phyloP scores from a whole-genome alignment of 148 eudicot species.

The Vaccinium macrocarpon region DNA sequence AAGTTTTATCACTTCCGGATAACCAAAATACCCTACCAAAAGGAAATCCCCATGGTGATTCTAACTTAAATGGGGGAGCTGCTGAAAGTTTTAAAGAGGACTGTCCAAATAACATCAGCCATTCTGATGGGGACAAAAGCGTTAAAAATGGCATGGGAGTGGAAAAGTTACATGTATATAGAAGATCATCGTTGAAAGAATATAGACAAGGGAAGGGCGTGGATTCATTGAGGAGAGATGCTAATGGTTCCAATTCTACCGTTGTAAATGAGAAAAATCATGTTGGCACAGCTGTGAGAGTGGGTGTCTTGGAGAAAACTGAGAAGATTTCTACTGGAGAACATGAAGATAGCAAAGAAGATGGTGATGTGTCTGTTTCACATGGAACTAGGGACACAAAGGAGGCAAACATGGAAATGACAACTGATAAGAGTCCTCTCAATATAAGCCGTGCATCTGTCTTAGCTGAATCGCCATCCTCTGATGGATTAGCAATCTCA shows the following conservation, averaged over 20 bases:
- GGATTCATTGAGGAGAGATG: conserved; percentile 31
- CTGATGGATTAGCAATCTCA: conserved; percentile 27
- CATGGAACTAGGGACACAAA: conserved; percentile 26
- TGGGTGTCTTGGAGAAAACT: conserved; percentile 23
- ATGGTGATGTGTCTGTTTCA: conserved; percentile 10
- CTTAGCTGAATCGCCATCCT: conserved; percentile 25
- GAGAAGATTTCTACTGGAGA: conserved; percentile 14
- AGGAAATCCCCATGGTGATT: conserved; percentile 31
- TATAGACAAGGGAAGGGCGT: conserved; percentile 31
- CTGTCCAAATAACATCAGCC: conserved; percentile 17
- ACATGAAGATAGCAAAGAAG: neutral
- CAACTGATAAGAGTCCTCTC: conserved; percentile 19
- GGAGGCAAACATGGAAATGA: conserved; percentile 24
- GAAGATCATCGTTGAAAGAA: conserved; percentile 43
- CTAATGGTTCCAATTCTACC: conserved; percentile 23
- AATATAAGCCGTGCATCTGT: conserved; percentile 23
- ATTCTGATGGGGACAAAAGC: conserved; percentile 23
- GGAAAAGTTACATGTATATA: conserved; percentile 41
- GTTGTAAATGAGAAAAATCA: conserved; percentile 23
- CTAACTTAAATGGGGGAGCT: conserved; percentile 25
- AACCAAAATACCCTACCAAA: conserved; percentile 28
- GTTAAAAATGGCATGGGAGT: conserved; percentile 18
- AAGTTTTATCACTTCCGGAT: conserved; percentile 30
- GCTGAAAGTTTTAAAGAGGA: conserved; percentile 28
- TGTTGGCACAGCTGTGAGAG: conserved; percentile 23